Conservation (phyloP, 73 alveolate genomes). For the Tetrahymena thermophila region DNA sequence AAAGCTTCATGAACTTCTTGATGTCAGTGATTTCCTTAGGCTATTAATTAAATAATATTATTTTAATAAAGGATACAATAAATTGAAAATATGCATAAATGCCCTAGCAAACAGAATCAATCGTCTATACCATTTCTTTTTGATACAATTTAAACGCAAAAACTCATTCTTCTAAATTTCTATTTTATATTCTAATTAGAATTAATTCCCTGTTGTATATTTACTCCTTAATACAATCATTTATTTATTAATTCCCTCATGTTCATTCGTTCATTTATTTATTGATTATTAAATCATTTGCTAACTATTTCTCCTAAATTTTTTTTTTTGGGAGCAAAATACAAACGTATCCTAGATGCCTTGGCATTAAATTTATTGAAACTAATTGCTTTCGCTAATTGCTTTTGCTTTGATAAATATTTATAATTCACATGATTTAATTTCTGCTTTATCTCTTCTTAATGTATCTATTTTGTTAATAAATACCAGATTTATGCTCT, state of each 20-base stretch:
- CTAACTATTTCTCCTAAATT: not conserved
- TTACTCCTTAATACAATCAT: not conserved
- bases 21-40: constrained; percentile 1
- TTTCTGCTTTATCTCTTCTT: not conserved
- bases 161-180: not conserved
- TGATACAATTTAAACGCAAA: not conserved
- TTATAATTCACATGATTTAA: not conserved
- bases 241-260: not conserved
- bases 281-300: not conserved
- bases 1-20: not conserved
- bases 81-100: not conserved
- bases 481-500: not conserved
- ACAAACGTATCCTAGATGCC: not conserved
- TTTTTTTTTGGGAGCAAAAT: not conserved
- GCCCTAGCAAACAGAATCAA: not conserved
- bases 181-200: not conserved
- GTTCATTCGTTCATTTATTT: too few relatives aligned
- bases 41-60: not conserved
- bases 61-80: not conserved
- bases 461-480: not conserved
- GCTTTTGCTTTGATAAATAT: too few relatives aligned
- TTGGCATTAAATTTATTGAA: not conserved
- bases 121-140: not conserved
- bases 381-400: not conserved
- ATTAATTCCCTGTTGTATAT: not conserved